These are phyloP conservation scores for Blakeslea trispora DNA, from an alignment of 371 early-diverging fungal species.

Conservation along the genomic window DNA sequence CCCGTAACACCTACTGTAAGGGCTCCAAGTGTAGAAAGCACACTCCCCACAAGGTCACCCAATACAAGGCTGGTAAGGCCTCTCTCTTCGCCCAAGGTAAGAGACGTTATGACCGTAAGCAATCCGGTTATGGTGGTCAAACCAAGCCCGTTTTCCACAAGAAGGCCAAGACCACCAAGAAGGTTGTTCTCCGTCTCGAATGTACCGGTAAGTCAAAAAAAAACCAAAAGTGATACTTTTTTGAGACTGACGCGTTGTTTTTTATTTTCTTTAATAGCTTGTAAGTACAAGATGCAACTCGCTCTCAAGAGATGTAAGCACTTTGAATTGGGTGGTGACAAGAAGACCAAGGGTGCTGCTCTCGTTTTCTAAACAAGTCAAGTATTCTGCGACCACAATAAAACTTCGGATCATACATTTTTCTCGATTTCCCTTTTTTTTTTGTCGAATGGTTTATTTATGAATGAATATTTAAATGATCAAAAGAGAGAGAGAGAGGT, in stretches of 20 bases:
- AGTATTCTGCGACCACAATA: background rate
- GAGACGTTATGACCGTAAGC: constrained; percentile 64
- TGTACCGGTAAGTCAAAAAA: constrained; percentile 62
- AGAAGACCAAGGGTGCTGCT: constrained; percentile 81
- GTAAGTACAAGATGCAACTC: constrained; percentile 95
- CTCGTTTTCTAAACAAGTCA: constrained; percentile 64
- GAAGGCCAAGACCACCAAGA: constrained; percentile 98
- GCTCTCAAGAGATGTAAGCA: constrained; percentile 99
- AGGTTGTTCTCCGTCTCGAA: constrained; percentile 97
- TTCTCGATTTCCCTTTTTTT: too few species aligned
- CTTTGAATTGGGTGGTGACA: constrained; percentile 99
- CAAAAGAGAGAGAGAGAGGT: too few species aligned
- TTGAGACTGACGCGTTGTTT: too few species aligned
- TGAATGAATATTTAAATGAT: too few species aligned
- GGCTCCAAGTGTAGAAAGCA: constrained; percentile 96
- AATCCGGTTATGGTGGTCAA: constrained; percentile 98
- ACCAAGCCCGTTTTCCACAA: constrained; percentile 98
- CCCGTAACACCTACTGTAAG: constrained; percentile 97
- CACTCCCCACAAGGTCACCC: constrained; percentile 98
- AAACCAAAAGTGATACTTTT: background rate
- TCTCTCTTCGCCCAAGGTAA: constrained; percentile 96
- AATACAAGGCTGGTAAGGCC: constrained; percentile 99
- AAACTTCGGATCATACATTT: background rate
- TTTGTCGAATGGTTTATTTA: too few species aligned
- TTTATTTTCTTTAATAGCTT: too few species aligned